A percentile compares a stretch with the other conserved stretches of the same genome.
phyloP scores from a whole-genome alignment of 2,329 filamentous ascomycete species.

The Beauveria varroae region DNA sequence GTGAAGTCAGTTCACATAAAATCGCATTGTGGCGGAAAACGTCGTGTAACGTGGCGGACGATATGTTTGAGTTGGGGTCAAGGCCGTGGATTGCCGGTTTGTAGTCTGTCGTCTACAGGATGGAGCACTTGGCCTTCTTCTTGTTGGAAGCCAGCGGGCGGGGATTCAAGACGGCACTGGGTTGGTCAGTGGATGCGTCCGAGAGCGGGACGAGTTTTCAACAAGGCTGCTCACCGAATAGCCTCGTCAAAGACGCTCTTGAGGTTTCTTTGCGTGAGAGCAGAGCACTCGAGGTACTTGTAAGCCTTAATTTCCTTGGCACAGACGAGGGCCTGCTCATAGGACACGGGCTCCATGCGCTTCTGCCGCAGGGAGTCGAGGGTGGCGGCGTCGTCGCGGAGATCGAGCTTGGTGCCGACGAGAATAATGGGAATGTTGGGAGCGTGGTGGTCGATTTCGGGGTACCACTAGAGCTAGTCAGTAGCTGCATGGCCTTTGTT shows the following conservation, averaged over 20 bases:
- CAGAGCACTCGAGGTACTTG: constrained; percentile 97
- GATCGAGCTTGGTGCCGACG: constrained; percentile 92
- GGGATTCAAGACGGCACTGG: constrained; percentile 65
- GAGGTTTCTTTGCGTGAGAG: constrained; percentile 88
- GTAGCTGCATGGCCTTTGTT: background rate
- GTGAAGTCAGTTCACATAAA: constrained; percentile 1
- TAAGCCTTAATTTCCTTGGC: constrained; percentile 93
- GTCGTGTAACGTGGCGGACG: constrained; percentile 1
- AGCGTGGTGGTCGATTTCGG: constrained; percentile 94
- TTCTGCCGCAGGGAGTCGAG: constrained; percentile 77
- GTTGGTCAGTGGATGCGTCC: constrained; percentile 18
- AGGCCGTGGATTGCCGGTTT: background rate
- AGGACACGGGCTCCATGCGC: constrained; percentile 95
- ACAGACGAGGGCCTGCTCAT: constrained; percentile 81
- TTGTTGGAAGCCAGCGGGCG: constrained; percentile 48
- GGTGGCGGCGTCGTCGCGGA: constrained; percentile 81
- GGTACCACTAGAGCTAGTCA: constrained; percentile 65
- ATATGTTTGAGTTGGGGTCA: background rate
- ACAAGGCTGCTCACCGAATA: constrained; percentile 64
- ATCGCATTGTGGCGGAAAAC: background rate
- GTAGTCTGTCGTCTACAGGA: constrained; percentile 44
- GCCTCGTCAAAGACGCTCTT: constrained; percentile 99
- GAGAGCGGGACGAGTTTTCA: constrained; percentile 6
- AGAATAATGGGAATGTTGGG: constrained; percentile 94
- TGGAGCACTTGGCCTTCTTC: constrained; percentile 62